A percentile compares a stretch with the other conserved stretches of the same genome.
These are phyloP conservation scores for Coprinopsis marcescibilis DNA, from an alignment of 768 basidiomycete genomes.

Conservation along the genomic window DNA sequence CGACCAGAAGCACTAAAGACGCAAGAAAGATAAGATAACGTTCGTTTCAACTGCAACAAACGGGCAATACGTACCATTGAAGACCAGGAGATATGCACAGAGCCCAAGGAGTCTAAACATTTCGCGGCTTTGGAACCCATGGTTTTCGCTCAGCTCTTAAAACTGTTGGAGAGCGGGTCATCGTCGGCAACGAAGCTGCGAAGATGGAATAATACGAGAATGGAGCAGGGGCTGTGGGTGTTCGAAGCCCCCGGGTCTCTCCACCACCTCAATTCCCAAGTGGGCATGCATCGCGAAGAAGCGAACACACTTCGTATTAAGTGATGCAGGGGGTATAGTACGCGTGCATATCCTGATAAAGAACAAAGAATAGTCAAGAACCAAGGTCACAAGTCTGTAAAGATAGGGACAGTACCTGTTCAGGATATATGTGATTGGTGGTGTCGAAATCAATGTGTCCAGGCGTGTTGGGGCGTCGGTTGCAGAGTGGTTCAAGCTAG, in stretches of 20 bases:
- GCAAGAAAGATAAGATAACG: neutral
- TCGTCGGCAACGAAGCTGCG: neutral
- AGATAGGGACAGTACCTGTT: too few species aligned
- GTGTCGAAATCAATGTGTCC: too few species aligned
- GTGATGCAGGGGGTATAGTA: neutral
- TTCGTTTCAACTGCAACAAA: neutral
- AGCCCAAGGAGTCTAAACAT: neutral
- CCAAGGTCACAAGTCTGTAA: slow-evolving; percentile 3
- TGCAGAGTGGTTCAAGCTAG: too few species aligned
- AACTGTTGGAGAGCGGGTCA: neutral
- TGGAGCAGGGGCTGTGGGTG: neutral
- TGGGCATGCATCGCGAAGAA: neutral
- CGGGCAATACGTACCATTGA: neutral
- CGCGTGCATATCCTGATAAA: neutral
- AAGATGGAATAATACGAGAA: neutral
- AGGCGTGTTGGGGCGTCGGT: too few species aligned
- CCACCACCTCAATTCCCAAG: neutral
- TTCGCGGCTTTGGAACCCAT: neutral
- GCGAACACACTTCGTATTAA: neutral
- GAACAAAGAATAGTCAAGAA: neutral
- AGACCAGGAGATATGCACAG: neutral
- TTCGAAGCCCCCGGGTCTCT: neutral
- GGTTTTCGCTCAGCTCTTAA: neutral
- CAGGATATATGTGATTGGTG: too few species aligned
- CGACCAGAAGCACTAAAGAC: neutral